Conservation (phyloP, 192 early-diverging fungal genomes). For the Linnemannia schmuckeri region DNA sequence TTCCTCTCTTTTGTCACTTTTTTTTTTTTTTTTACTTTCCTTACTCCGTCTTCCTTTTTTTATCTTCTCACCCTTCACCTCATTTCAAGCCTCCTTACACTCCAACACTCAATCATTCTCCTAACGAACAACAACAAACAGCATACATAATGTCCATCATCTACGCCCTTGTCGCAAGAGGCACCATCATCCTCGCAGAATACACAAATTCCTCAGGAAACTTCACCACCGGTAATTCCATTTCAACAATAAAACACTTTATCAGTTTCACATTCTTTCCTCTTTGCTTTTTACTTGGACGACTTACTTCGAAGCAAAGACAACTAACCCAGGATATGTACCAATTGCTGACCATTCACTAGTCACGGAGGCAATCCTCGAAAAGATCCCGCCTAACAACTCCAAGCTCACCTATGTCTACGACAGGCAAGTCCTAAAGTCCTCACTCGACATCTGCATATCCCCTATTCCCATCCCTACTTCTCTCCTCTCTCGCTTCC, state of each 20-base stretch:
- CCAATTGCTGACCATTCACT: not conserved
- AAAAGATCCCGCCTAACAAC: slow-evolving; percentile 91
- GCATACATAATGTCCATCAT: slow-evolving; percentile 74
- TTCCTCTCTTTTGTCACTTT: not conserved
- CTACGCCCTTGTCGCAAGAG: slow-evolving; percentile 85
- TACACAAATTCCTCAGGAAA: slow-evolving; percentile 86
- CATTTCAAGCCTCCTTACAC: not conserved
- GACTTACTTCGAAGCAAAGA: too few species aligned
- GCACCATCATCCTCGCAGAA: slow-evolving; percentile 84
- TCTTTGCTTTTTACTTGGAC: not conserved
- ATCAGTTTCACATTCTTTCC: not conserved
- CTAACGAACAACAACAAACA: too few species aligned
- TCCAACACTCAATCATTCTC: not conserved
- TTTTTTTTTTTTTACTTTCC: not conserved
- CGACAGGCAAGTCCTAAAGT: slow-evolving; percentile 70
- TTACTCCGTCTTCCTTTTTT: not conserved
- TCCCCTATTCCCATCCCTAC: not conserved
- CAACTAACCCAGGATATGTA: not conserved
- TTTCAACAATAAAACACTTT: not conserved
- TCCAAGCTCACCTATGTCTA: slow-evolving; percentile 94
- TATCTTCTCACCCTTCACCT: not conserved
- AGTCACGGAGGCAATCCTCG: slow-evolving; percentile 89
- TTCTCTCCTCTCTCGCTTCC: not conserved
- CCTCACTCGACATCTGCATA: not conserved
- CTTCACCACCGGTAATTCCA: slow-evolving; percentile 73